These are phyloP conservation scores for Aspergillus sclerotialis DNA, from an alignment of 2,329 filamentous ascomycete genomes.

Conservation along the genomic window DNA sequence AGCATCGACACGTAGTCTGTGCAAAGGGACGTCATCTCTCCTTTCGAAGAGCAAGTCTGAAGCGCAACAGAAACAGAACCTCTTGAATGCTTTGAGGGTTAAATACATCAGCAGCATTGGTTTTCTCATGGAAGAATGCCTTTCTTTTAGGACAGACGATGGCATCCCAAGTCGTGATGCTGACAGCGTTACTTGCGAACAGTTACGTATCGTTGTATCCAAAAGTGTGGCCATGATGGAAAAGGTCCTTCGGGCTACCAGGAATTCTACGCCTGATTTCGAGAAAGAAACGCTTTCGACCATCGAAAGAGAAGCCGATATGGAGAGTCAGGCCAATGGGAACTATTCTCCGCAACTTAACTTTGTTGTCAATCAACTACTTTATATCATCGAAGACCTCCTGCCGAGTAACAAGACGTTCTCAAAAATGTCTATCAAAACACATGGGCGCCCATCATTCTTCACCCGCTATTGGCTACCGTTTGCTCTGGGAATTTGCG, in stretches of 20 bases:
- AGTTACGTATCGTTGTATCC: slow-evolving; percentile 70
- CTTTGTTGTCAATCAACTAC: slow-evolving; percentile 27
- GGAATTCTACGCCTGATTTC: slow-evolving; percentile 52
- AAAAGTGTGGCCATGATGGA: slow-evolving; percentile 81
- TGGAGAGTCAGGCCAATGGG: slow-evolving; percentile 8
- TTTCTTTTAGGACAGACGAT: slow-evolving; percentile 59
- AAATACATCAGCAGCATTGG: slow-evolving; percentile 82
- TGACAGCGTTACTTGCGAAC: slow-evolving; percentile 35
- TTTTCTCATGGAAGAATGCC: slow-evolving; percentile 76
- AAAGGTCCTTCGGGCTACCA: slow-evolving; percentile 68
- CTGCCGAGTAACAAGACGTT: slow-evolving; percentile 60
- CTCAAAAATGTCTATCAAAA: slow-evolving; percentile 49
- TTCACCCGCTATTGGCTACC: slow-evolving; percentile 87
- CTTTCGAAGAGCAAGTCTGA: slow-evolving; percentile 69
- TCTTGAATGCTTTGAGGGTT: slow-evolving; percentile 65
- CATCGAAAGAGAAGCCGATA: slow-evolving; percentile 58
- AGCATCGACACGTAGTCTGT: slow-evolving; percentile 63
- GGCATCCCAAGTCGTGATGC: slow-evolving; percentile 45
- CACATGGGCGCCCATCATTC: slow-evolving; percentile 68
- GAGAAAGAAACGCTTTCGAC: slow-evolving; percentile 49
- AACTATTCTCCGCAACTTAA: slow-evolving; percentile 29
- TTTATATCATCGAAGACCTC: slow-evolving; percentile 58
- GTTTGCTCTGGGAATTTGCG: slow-evolving; percentile 62
- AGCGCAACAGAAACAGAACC: slow-evolving; percentile 65
- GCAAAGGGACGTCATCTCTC: slow-evolving; percentile 67